phyloP scores from a whole-genome alignment of 2,329 filamentous ascomycete species.

The Dichotomopilus funicola region DNA sequence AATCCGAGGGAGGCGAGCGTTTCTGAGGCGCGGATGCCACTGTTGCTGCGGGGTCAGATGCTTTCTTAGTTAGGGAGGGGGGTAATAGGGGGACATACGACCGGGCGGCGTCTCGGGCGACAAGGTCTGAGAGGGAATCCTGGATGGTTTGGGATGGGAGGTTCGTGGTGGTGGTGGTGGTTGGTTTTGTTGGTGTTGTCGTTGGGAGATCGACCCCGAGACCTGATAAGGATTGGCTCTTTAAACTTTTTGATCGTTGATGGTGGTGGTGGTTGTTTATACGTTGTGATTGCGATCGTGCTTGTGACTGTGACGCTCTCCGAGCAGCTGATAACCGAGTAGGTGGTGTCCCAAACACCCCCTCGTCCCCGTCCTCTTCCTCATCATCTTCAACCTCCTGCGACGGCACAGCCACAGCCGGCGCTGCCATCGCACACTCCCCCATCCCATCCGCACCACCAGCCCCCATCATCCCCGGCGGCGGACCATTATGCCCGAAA shows the following conservation, averaged over 20 bases:
- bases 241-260: neutral
- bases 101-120: conserved; percentile 32
- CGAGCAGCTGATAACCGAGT: conserved; percentile 12
- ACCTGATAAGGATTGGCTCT: conserved; percentile 14
- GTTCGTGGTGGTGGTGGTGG: conserved; percentile 6
- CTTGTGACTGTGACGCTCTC: conserved; percentile 3
- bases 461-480: neutral
- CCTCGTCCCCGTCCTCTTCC: conserved; percentile 12
- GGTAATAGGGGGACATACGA: conserved; percentile 22
- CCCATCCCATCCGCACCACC: neutral
- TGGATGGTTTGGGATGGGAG: too few species aligned
- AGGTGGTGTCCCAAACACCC: neutral
- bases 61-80: neutral
- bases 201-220: conserved; percentile 1
- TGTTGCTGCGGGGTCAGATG: conserved; percentile 14
- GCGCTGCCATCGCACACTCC: neutral
- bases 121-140: conserved; percentile 30
- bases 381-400: conserved; percentile 16
- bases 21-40: conserved; percentile 29
- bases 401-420: neutral
- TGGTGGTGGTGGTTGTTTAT: too few species aligned
- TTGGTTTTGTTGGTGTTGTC: neutral
- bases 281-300: too few species aligned
- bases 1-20: conserved; percentile 33
- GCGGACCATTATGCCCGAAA: conserved; percentile 25